Conservation (phyloP, 164 flowering plant species). For the Macadamia integrifolia region DNA sequence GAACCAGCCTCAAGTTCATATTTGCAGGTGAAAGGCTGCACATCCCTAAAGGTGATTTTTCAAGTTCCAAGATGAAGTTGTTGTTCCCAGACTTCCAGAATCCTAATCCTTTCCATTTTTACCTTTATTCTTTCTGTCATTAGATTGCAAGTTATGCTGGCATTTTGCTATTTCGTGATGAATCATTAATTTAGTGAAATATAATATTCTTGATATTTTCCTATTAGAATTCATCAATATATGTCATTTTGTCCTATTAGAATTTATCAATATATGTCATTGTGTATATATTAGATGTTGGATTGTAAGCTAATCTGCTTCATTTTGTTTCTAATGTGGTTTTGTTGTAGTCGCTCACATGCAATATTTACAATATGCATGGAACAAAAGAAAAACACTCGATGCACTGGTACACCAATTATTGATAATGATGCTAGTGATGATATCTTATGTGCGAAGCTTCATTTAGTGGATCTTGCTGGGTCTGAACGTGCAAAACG, state of each 20-base stretch:
- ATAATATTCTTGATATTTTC: neutral
- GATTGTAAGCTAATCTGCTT: neutral
- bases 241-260: neutral
- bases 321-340: neutral
- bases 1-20: no score
- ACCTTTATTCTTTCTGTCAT: no score
- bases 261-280: neutral
- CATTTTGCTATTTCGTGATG: neutral
- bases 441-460: constrained; percentile 80
- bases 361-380: constrained; percentile 94
- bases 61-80: no score
- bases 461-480: constrained; percentile 96
- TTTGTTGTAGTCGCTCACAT: constrained; percentile 81
- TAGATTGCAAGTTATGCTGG: neutral
- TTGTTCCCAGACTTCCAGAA: no score
- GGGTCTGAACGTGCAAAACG: constrained; percentile 96
- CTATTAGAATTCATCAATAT: neutral
- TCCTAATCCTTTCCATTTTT: no score
- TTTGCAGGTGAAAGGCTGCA: no score
- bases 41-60: no score
- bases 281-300: neutral
- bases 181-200: neutral
- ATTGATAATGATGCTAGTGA: constrained; percentile 51
- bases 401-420: constrained; percentile 14
- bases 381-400: constrained; percentile 67